phyloP scores from a whole-genome alignment of 805 yeast genomes.

The Metschnikowia koreensis region DNA sequence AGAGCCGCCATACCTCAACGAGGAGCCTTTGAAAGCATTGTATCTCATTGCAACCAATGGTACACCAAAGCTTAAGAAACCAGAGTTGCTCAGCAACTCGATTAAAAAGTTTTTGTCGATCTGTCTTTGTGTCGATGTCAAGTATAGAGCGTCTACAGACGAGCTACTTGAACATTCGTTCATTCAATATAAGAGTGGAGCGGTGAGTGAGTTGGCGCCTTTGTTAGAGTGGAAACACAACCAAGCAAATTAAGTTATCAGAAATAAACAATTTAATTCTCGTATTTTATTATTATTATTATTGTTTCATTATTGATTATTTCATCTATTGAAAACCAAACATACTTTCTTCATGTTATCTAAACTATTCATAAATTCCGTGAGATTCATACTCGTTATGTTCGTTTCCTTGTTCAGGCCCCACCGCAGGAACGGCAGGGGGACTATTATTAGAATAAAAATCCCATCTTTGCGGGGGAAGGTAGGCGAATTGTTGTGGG shows the following conservation, averaged over 20 bases:
- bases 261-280: background rate
- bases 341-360: background rate
- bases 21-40: conserved; percentile 73
- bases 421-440: background rate
- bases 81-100: conserved; percentile 65
- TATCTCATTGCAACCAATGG: conserved; percentile 79
- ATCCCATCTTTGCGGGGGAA: conserved; percentile 7
- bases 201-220: conserved; percentile 55
- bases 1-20: conserved; percentile 81
- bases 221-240: conserved; percentile 51
- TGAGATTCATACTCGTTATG: conserved; percentile 5
- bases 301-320: background rate
- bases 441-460: background rate
- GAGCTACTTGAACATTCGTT: conserved; percentile 79
- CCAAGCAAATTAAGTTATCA: background rate
- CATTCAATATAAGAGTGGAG: conserved; percentile 59
- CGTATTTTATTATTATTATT: background rate
- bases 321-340: background rate
- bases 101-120: conserved; percentile 85
- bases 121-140: conserved; percentile 91
- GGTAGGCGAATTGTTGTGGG: background rate
- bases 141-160: conserved; percentile 85
- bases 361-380: conserved; percentile 4
- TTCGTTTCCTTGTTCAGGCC: conserved; percentile 1
- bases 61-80: conserved; percentile 69